These are phyloP conservation scores for Meyerozyma sp. DNA, from an alignment of 1,139 yeast species.

Conservation along the genomic window DNA sequence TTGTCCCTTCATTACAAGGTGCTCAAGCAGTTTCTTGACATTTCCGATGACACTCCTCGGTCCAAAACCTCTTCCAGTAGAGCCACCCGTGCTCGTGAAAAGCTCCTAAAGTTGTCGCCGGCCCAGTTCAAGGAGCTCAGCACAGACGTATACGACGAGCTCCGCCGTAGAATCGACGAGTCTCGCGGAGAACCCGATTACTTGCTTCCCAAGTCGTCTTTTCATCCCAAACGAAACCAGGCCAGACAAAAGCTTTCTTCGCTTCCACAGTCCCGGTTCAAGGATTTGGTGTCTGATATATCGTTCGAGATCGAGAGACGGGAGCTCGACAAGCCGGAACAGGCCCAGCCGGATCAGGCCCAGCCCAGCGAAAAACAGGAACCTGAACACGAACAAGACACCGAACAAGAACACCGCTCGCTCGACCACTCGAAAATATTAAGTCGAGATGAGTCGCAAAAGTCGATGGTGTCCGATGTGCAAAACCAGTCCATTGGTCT, in stretches of 20 bases:
- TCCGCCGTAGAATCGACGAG: conserved; percentile 64
- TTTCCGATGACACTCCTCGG: conserved; percentile 44
- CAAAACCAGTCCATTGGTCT: conserved; percentile 34
- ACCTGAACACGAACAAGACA: not conserved
- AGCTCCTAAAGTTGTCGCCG: conserved; percentile 70
- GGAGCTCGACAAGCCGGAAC: conserved; percentile 34
- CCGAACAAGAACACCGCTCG: not conserved
- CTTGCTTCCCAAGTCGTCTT: conserved; percentile 62
- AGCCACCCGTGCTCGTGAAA: conserved; percentile 78
- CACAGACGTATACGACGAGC: conserved; percentile 90
- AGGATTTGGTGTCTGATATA: conserved; percentile 88
- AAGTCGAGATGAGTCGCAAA: not conserved
- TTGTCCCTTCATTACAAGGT: conserved; percentile 45
- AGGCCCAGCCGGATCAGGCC: not conserved
- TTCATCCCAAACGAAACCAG: conserved; percentile 92
- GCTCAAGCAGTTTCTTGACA: conserved; percentile 47
- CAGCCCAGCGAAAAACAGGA: not conserved
- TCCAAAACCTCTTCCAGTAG: conserved; percentile 46
- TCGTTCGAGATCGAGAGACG: conserved; percentile 83
- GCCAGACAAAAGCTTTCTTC: conserved; percentile 91
- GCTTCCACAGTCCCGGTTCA: conserved; percentile 75
- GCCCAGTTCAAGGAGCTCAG: conserved; percentile 86
- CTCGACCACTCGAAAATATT: not conserved
- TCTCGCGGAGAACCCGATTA: conserved; percentile 54
- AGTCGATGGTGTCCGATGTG: conserved; percentile 9